Percentiles rank a stretch among this genome's conserved stretches.
Evolutionary conservation across 2,329 filamentous ascomycete species (phyloP).

Genomic region (Penicillium carneum): DNA sequence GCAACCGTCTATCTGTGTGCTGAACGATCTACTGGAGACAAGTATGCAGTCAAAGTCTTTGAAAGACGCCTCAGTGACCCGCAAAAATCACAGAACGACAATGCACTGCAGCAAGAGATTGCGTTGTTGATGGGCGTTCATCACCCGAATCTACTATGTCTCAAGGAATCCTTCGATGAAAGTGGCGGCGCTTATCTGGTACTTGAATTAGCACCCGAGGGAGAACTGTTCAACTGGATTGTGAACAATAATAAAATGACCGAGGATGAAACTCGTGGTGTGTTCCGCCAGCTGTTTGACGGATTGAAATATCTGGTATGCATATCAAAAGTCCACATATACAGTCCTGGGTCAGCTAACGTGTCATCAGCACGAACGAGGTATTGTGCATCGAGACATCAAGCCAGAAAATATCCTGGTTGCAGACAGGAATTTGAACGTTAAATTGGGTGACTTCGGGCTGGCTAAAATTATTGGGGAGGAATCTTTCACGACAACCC

Average conservation of each 20-base stretch:
- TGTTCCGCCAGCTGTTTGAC: slow-evolving; percentile 90
- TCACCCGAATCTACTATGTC: slow-evolving; percentile 87
- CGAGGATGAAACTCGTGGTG: slow-evolving; percentile 81
- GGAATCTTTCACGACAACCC: slow-evolving; percentile 93
- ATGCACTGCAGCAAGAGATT: slow-evolving; percentile 92
- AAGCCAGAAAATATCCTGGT: slow-evolving; percentile 96
- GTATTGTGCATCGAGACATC: slow-evolving; percentile 96
- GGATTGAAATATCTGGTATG: slow-evolving; percentile 92
- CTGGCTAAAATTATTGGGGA: slow-evolving; percentile 98
- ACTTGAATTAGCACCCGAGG: slow-evolving; percentile 86
- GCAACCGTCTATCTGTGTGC: slow-evolving; percentile 91
- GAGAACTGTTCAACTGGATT: slow-evolving; percentile 95
- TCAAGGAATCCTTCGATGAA: slow-evolving; percentile 96
- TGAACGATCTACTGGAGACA: slow-evolving; percentile 80
- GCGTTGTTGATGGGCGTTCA: slow-evolving; percentile 96
- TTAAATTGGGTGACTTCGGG: slow-evolving; percentile 95
- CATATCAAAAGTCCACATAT: background rate
- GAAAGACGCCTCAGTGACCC: slow-evolving; percentile 83
- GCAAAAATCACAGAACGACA: slow-evolving; percentile 76
- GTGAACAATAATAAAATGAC: slow-evolving; percentile 87
- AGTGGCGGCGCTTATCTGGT: slow-evolving; percentile 88
- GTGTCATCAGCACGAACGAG: slow-evolving; percentile 83
- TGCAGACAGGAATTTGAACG: slow-evolving; percentile 79
- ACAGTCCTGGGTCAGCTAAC: slow-evolving; percentile 11
- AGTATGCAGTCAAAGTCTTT: slow-evolving; percentile 94